Percentiles rank a stretch among this genome's conserved stretches.
Conservation (phyloP, 2,329 filamentous ascomycete genomes). For the Paraphaeosphaeria minitans region DNA sequence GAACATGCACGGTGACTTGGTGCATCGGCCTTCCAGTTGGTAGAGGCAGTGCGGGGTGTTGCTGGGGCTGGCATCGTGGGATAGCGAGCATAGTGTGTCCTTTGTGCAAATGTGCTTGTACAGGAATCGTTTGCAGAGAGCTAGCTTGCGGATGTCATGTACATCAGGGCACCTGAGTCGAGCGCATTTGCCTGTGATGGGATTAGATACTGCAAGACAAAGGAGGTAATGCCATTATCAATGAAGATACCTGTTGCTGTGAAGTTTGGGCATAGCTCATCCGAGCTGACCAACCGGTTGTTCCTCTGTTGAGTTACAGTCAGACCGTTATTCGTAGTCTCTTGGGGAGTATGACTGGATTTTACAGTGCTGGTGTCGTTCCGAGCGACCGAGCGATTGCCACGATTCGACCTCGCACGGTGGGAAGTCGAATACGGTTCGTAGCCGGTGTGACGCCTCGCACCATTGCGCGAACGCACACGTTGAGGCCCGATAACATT, state of each 20-base stretch:
- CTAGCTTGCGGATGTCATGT: slow-evolving; percentile 85
- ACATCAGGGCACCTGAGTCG: slow-evolving; percentile 79
- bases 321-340: not conserved
- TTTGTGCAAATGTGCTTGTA: slow-evolving; percentile 77
- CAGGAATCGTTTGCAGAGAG: slow-evolving; percentile 87
- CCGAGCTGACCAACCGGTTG: slow-evolving; percentile 15
- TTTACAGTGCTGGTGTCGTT: not conserved
- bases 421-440: slow-evolving; percentile 1
- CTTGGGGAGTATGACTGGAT: slow-evolving; percentile 7
- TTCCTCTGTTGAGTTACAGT: slow-evolving; percentile 12
- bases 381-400: not conserved
- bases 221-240: slow-evolving; percentile 9
- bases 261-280: slow-evolving; percentile 31
- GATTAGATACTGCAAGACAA: slow-evolving; percentile 22
- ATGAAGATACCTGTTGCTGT: slow-evolving; percentile 40
- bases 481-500: slow-evolving; percentile 1
- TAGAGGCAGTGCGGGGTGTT: slow-evolving; percentile 88
- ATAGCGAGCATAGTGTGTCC: slow-evolving; percentile 85
- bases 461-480: not conserved
- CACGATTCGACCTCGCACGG: not conserved
- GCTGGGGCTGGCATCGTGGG: slow-evolving; percentile 82
- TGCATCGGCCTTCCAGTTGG: slow-evolving; percentile 87
- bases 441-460: not conserved
- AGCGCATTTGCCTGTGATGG: slow-evolving; percentile 73
- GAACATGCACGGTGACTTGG: slow-evolving; percentile 84